phyloP scores from a whole-genome alignment of 768 basidiomycete species.

The Serendipita vermifera region DNA sequence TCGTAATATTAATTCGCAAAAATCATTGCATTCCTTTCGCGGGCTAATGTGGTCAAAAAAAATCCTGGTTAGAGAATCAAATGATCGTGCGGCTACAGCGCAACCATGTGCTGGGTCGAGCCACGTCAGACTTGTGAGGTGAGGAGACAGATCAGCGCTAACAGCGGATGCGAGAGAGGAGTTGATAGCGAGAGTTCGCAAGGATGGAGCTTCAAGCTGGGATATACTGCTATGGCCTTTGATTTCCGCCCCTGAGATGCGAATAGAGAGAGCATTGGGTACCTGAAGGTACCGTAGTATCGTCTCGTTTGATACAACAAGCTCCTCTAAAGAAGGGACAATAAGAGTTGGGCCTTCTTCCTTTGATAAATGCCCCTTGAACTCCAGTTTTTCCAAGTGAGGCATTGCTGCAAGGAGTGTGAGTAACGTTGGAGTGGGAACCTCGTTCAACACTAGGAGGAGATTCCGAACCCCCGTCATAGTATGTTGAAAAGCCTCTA shows the following conservation, averaged over 20 bases:
- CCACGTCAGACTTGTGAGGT: not conserved
- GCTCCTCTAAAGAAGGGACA: not conserved
- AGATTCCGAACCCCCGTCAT: not conserved
- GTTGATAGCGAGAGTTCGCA: not conserved
- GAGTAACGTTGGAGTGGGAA: too few relatives aligned
- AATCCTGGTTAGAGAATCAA: not conserved
- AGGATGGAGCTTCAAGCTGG: not conserved
- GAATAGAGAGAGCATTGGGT: not conserved
- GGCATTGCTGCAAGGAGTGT: too few relatives aligned
- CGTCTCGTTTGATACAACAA: not conserved
- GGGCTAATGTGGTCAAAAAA: not conserved
- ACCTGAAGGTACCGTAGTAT: not conserved
- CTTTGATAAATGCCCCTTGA: not conserved
- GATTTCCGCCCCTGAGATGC: not conserved
- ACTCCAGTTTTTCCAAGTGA: not conserved
- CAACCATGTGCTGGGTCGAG: constrained; percentile 1
- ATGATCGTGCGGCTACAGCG: not conserved
- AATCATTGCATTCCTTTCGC: constrained; percentile 6
- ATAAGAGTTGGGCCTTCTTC: too few relatives aligned
- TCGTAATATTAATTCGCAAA: constrained; percentile 2
- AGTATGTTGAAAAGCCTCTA: not conserved
- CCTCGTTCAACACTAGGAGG: not conserved
- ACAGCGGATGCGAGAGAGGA: not conserved
- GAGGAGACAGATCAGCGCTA: not conserved
- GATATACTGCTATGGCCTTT: not conserved